A percentile compares a stretch with the other conserved stretches of the same genome.
Evolutionary conservation across 2,329 filamentous ascomycete genomes (phyloP).

Genomic region (Coniella lustricola): DNA sequence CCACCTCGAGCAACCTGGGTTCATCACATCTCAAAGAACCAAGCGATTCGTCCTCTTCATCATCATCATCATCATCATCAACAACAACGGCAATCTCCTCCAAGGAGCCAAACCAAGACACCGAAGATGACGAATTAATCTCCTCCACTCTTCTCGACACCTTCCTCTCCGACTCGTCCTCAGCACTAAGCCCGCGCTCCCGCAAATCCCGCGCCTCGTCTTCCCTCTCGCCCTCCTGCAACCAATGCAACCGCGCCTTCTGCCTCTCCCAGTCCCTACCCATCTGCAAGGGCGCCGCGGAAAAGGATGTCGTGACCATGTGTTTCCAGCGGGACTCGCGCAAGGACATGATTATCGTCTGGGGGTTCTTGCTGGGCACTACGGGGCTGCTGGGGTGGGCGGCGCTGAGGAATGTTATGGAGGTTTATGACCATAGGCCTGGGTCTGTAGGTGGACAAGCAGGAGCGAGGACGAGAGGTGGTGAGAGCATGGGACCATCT

Average conservation of each 20-base stretch:
- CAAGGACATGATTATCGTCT: conserved; percentile 61
- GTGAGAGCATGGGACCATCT: no score
- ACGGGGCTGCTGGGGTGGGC: conserved; percentile 55
- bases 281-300: conserved; percentile 55
- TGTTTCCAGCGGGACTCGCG: conserved; percentile 62
- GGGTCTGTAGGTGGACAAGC: conserved; percentile 9
- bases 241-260: conserved; percentile 58
- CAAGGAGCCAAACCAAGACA: no score
- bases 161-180: conserved; percentile 11
- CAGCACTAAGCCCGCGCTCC: conserved; percentile 9
- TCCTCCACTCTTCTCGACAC: background rate
- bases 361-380: conserved; percentile 55
- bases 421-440: conserved; percentile 28
- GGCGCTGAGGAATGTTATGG: conserved; percentile 41
- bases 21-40: conserved; percentile 21
- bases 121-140: no score
- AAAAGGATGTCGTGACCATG: conserved; percentile 54
- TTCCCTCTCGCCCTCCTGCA: conserved; percentile 40
- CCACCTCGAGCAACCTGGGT: conserved; percentile 39
- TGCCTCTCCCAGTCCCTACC: conserved; percentile 53
- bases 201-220: conserved; percentile 23
- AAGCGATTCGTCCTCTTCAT: conserved; percentile 16
- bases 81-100: conserved; percentile 17
- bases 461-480: background rate
- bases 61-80: conserved; percentile 16